Conservation (phyloP, 1,139 yeast species). For the Diutina sp. region DNA sequence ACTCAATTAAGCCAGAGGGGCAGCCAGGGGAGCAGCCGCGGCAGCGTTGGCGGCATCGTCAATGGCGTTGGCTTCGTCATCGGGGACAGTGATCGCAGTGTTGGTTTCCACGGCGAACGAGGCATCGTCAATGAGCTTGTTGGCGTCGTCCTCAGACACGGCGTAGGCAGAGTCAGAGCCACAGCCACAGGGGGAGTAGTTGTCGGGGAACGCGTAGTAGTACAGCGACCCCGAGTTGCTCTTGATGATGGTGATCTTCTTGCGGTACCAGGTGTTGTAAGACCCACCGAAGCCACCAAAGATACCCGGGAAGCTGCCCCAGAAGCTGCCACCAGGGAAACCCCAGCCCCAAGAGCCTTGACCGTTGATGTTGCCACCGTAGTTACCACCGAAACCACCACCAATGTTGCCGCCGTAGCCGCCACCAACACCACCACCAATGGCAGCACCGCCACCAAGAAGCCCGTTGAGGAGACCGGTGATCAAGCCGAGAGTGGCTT, state of each 20-base stretch:
- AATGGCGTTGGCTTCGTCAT: background rate
- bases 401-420: background rate
- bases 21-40: background rate
- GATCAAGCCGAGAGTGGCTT: background rate
- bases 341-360: background rate
- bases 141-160: background rate
- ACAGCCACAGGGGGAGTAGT: background rate
- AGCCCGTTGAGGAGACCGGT: background rate
- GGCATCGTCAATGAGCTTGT: background rate
- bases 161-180: background rate
- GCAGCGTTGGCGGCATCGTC: background rate
- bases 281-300: background rate
- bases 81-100: background rate
- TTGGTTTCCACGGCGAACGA: background rate
- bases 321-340: background rate
- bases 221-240: background rate
- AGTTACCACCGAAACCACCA: too few relatives aligned
- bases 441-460: background rate
- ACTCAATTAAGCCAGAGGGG: background rate
- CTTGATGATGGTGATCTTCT: background rate
- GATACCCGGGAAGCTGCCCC: background rate
- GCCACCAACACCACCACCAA: background rate
- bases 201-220: slow-evolving; percentile 1
- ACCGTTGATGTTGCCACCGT: too few relatives aligned
- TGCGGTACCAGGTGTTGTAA: background rate